phyloP scores from a whole-genome alignment of 2,329 filamentous ascomycete genomes.

The Mycogone perniciosa region DNA sequence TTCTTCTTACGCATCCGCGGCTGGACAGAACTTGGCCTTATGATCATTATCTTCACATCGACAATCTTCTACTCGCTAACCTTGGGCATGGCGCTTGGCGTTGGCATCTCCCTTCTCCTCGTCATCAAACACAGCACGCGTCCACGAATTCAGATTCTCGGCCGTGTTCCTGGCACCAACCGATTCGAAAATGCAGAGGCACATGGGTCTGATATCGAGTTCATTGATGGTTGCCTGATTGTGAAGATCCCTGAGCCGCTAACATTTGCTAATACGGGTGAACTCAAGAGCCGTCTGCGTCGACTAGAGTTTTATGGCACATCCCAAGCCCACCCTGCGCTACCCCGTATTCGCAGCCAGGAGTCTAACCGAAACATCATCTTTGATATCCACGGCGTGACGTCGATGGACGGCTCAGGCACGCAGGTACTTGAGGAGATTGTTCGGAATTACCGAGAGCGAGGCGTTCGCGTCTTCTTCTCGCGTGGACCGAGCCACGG shows the following conservation, averaged over 20 bases:
- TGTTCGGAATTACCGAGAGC: constrained; percentile 69
- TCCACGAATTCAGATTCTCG: constrained; percentile 91
- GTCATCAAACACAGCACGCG: constrained; percentile 87
- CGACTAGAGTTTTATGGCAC: constrained; percentile 90
- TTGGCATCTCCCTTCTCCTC: constrained; percentile 81
- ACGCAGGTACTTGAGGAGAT: constrained; percentile 90
- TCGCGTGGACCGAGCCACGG: constrained; percentile 46
- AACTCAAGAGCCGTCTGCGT: constrained; percentile 75
- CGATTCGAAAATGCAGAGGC: constrained; percentile 81
- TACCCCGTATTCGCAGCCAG: constrained; percentile 70
- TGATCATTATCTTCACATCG: constrained; percentile 82
- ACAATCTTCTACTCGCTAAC: constrained; percentile 95
- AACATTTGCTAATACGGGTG: constrained; percentile 94
- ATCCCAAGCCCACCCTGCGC: constrained; percentile 72
- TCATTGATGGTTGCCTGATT: constrained; percentile 86
- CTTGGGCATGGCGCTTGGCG: constrained; percentile 86
- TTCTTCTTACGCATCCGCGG: constrained; percentile 86
- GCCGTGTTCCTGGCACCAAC: constrained; percentile 75
- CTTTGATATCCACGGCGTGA: constrained; percentile 97
- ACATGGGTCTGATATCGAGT: constrained; percentile 68
- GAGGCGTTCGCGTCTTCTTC: constrained; percentile 73
- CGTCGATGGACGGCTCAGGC: constrained; percentile 85
- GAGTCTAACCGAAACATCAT: constrained; percentile 88
- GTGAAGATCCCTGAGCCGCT: constrained; percentile 96
- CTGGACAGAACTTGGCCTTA: constrained; percentile 78